Base-by-base conservation (phyloP, 345 rosid genomes). In the Draba incana region DNA sequence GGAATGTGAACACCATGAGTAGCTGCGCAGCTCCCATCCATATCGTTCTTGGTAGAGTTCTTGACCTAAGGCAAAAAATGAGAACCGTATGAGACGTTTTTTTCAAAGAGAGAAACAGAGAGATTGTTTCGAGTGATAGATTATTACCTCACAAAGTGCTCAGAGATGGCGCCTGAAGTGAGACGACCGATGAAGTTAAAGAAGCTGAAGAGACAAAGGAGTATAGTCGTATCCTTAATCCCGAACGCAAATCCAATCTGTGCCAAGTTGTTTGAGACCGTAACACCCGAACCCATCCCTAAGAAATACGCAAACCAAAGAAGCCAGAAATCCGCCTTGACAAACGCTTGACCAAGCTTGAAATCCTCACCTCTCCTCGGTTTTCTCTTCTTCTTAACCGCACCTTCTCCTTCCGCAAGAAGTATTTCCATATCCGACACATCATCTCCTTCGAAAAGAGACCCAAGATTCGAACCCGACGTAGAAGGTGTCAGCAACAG, bases 251-350 rank as follows among this genome's bases (percentile, higher is more conserved):
- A 42, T 9, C 97, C 97, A 31, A 94, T 85, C 81, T 94, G 99
- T 46, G 99, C 94, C 85, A 94, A 86, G 81, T 94, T 91, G 81
- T 94, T 94, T 41, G 89, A 86, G 74, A 91, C 83, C 0, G 99
- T 91, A 35, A 89, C 81, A 25, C 99, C 99, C 54, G 99, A 73
- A 78, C 98, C 99, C 61, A 83, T 90, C 49, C 98, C 99, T 1
- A 89, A 84, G 80, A 94, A 94, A 72, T 84, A 91, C 12, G 77
- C 81, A 57, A 80, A 45, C 98, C 98, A 91, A 47, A 94, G 98
- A 68, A 95, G 97, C 99, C 99, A 95, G 79, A 88, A 95, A 77
- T 95, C 98, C 38, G 96, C 97, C 86, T 91, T 91, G 66, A 86
- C 65, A 49, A 89, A 77, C 59, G 87, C 98, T 81, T 94, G 90